Evolutionary conservation across 2,329 filamentous ascomycete species (phyloP), one percentile per base, ranked within the genome.

Genomic region (Epichloe festucae): DNA sequence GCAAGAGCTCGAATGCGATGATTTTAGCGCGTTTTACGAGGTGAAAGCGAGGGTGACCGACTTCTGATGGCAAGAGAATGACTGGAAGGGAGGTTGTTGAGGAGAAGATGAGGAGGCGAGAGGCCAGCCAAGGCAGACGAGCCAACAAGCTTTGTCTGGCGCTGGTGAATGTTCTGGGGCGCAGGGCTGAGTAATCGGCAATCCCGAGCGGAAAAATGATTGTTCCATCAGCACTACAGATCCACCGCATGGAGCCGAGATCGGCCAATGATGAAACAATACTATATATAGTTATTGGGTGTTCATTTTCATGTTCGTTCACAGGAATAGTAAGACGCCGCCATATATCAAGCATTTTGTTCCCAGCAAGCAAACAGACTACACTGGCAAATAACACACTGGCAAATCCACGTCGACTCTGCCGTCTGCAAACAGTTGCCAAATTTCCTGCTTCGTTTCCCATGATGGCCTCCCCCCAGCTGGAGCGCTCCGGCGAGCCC

Each of bases 31-130:
- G 52, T 54, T 34, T 40, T 52, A 44, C 49, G 55, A 55, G 49
- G 48, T 48, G 53, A 54, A 48, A 60, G 62, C 60, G 64, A 62
- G 54, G 52, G 58, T 57, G 58, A 64, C 63, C 64, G 56, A 60
- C 65, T 66, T 67, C 64, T 58, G 59, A 51, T 57, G 65, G 65
- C 63, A 57, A 66, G 60, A 60, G 62, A 62, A 57, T 55, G 60
- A 58, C 58, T 49, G 50, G 52, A 48, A 54, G 52, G 54, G 57
- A 59, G 53, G 59, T 53, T 27, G 36, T 62, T 59, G 56, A 55
- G 55, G 57, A 52, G 53, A 53, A 51, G 55, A 57, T 51, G 27
- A 8, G 3, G 21, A 11, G 46, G 46, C 1, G 23, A 35, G 23
- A 39, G 6, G n/a, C 10, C 41, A 48, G n/a, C 10, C 41, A 48